Percentiles rank a stretch among this genome's conserved stretches.
Conservation (phyloP, 2,329 filamentous ascomycete genomes). For the Phoma herbarum region DNA sequence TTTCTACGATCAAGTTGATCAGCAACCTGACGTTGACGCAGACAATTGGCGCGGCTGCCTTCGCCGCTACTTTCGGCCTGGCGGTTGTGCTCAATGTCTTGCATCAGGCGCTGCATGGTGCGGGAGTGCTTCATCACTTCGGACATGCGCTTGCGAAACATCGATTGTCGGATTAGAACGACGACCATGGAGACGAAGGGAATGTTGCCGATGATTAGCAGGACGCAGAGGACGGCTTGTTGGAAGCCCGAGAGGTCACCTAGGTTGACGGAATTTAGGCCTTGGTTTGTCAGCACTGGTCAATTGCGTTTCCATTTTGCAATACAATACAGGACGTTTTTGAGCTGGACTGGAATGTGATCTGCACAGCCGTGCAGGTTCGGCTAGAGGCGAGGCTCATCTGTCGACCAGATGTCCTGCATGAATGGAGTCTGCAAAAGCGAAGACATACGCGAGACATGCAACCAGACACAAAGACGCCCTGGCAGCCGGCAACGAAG, state of each 20-base stretch:
- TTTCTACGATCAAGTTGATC: constrained; percentile 5
- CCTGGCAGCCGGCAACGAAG: too few species aligned
- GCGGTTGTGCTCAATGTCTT: constrained; percentile 36
- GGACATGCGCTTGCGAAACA: constrained; percentile 41
- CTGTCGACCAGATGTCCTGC: too few species aligned
- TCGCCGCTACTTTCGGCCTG: constrained; percentile 11
- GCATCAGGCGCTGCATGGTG: constrained; percentile 35
- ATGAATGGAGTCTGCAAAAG: too few species aligned
- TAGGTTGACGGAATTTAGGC: constrained; percentile 39
- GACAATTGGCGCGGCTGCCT: constrained; percentile 14
- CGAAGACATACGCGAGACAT: too few species aligned
- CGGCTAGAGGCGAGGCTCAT: too few species aligned
- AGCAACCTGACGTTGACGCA: constrained; percentile 13
- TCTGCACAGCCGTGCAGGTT: too few species aligned
- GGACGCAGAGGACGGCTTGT: constrained; percentile 37
- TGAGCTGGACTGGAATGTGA: too few species aligned
- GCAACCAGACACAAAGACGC: too few species aligned
- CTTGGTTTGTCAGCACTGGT: constrained; percentile 20
- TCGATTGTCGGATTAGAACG: constrained; percentile 35
- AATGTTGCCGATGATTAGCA: constrained; percentile 44
- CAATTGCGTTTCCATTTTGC: too few species aligned
- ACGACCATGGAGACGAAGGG: constrained; percentile 42
- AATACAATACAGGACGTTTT: too few species aligned
- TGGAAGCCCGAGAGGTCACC: constrained; percentile 39
- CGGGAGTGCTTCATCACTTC: constrained; percentile 40